Evolutionary conservation across 148 eudicot species (phyloP), one percentile per base, ranked within the genome.

Genomic region (Chenopodium quinoa): DNA sequence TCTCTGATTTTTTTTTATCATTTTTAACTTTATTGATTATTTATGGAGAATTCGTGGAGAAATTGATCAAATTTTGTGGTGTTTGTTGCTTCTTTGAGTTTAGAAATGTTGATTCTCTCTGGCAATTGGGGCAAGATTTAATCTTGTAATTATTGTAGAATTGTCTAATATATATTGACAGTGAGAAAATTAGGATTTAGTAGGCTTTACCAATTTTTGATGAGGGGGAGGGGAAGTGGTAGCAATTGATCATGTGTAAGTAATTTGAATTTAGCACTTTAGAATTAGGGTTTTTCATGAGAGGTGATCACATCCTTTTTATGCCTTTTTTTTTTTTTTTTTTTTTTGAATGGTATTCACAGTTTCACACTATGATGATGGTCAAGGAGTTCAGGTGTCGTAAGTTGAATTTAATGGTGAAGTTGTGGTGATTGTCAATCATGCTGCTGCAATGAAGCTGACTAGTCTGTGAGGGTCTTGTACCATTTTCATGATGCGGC

Each of bases 381-480:
- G n/a, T 56, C 34, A 31, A 31, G 27, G 12, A 50, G 54, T 56
- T 12, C 32, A 19, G n/a, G 32, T 58, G 3, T 9, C 13, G 69
- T 75, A 32, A 60, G 70, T 19, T 78, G 81, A 72, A 64, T 23
- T 73, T 70, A 13, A 68, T 9, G 22, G 25, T 71, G 60, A 73
- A 65, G 66, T 68, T 66, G 75, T 75, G 12, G 46, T 68, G 82
- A 34, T 73, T 34, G 52, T 46, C 8, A 69, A 81, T 73, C 83
- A 84, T 77, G 78, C 77, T 72, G 60, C 75, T 84, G 13, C 60
- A 75, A 84, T 80, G 83, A 80, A 76, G 86, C 66, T 76, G 83
- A 77, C 78, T 80, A 50, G 71, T 46, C 22, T 27, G 0, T 68
- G 48, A 25, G 83, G 47, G 76, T 73, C 19, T 73, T 74, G 1